A percentile compares a stretch with the other conserved stretches of the same genome.
Evolutionary conservation across 2,329 filamentous ascomycete species (phyloP).

Genomic region (Colletotrichum sp.): DNA sequence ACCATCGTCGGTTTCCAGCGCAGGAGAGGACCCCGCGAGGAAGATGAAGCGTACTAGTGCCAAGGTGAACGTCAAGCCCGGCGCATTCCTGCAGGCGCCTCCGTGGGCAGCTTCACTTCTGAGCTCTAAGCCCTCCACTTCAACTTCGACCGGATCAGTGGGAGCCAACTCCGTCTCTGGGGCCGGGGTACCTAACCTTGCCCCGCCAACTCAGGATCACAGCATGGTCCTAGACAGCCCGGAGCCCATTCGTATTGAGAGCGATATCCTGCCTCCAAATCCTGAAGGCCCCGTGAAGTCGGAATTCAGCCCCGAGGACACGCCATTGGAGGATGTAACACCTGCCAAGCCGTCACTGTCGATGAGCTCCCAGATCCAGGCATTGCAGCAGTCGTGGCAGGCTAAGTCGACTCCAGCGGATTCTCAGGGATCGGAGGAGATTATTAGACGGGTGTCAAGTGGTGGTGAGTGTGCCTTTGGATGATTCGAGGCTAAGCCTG

Average conservation of each 20-base stretch:
- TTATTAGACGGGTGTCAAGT: background rate
- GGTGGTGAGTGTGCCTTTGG: background rate
- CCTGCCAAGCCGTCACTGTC: background rate
- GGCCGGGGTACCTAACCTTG: too few relatives aligned
- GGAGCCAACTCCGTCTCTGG: background rate
- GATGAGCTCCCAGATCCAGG: slow-evolving; percentile 27
- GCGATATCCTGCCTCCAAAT: slow-evolving; percentile 21
- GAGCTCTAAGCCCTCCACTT: background rate
- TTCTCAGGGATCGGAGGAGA: background rate
- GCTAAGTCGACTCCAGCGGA: background rate
- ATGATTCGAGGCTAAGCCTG: background rate
- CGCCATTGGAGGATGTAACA: background rate
- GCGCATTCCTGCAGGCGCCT: background rate
- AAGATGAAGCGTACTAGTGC: slow-evolving; percentile 13
- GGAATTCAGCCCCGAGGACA: background rate
- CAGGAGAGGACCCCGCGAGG: background rate
- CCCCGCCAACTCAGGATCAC: background rate
- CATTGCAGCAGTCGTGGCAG: slow-evolving; percentile 35
- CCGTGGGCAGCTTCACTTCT: slow-evolving; percentile 6
- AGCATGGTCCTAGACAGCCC: background rate
- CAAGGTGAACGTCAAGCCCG: background rate
- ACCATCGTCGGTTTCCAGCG: background rate
- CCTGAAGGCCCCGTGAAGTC: background rate
- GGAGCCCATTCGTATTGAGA: slow-evolving; percentile 24
- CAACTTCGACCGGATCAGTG: background rate